phyloP scores from a whole-genome alignment of 306 rosid genomes.

The Citrullus mucosospermus region DNA sequence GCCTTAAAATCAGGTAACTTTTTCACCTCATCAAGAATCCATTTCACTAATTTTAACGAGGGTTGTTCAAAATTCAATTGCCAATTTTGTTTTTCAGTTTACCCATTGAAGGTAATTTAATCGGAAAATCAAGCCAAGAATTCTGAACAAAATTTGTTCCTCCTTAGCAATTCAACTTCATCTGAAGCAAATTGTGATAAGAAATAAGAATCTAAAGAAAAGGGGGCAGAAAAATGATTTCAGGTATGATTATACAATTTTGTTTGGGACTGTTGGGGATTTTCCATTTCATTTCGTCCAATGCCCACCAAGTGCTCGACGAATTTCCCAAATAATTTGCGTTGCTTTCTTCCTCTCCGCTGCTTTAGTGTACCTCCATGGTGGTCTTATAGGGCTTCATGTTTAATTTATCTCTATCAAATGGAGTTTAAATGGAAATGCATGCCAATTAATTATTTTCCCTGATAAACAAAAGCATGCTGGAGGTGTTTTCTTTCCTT shows the following conservation, averaged over 20 bases:
- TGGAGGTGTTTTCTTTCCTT: not conserved
- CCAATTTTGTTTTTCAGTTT: not conserved
- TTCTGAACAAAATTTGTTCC: not conserved
- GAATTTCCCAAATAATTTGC: constrained; percentile 8
- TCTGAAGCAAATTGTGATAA: not conserved
- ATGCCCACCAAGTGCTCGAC: constrained; percentile 14
- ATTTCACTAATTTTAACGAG: not conserved
- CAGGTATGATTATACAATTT: constrained; percentile 8
- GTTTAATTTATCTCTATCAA: not conserved
- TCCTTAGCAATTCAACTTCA: not conserved
- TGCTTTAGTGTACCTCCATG: not conserved
- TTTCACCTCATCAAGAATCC: not conserved
- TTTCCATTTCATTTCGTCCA: not conserved
- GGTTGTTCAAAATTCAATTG: not conserved
- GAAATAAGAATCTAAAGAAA: not conserved
- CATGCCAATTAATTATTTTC: not conserved
- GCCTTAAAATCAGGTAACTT: not conserved
- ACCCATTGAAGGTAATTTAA: not conserved
- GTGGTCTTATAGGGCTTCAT: not conserved
- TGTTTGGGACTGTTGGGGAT: not conserved
- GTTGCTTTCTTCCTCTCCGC: not conserved
- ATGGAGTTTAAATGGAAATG: not conserved
- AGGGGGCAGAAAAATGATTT: constrained; percentile 8
- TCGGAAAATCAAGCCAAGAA: not conserved
- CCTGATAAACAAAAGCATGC: not conserved